Percentiles rank a stretch among this genome's conserved stretches.
Conservation (phyloP, 352 stramenopile genomes). For the Pythium myriotylum region DNA sequence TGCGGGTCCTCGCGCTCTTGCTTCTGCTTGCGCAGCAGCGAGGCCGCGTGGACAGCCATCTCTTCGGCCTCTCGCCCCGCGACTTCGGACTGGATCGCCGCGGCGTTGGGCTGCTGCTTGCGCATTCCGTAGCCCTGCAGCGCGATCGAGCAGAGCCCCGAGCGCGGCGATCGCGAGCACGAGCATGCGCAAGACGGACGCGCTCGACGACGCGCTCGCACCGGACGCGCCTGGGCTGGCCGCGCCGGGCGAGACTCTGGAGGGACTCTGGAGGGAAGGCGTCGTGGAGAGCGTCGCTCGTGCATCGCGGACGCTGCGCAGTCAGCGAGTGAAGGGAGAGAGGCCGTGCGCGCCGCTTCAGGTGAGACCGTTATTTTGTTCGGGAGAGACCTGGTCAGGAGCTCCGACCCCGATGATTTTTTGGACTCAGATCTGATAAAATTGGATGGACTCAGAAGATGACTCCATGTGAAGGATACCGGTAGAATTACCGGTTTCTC, state of each 20-base stretch:
- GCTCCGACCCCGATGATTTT: too few relatives aligned
- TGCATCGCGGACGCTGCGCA: too few relatives aligned
- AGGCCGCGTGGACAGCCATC: not conserved
- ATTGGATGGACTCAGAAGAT: too few relatives aligned
- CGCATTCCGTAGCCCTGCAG: slow-evolving; percentile 12
- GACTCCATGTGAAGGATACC: too few relatives aligned
- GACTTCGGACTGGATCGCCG: not conserved
- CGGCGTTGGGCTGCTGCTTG: not conserved
- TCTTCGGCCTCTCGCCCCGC: not conserved
- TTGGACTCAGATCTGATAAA: too few relatives aligned
- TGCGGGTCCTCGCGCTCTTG: slow-evolving; percentile 1
- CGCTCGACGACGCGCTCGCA: not conserved
- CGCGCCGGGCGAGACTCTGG: not conserved
- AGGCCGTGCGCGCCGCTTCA: too few relatives aligned
- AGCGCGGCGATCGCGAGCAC: slow-evolving; percentile 5
- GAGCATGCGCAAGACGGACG: slow-evolving; percentile 13
- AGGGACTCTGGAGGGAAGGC: too few relatives aligned
- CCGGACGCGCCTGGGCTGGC: too few relatives aligned
- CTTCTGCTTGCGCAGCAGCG: slow-evolving; percentile 5
- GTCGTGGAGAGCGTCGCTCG: not conserved
- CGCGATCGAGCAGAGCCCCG: slow-evolving; percentile 11
- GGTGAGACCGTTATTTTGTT: too few relatives aligned
- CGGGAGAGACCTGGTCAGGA: too few relatives aligned
- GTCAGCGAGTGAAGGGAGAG: too few relatives aligned
- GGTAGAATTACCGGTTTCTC: too few relatives aligned